phyloP scores from a whole-genome alignment of 192 early-diverging fungal species.

The Rhizoclosmatium globosum region DNA sequence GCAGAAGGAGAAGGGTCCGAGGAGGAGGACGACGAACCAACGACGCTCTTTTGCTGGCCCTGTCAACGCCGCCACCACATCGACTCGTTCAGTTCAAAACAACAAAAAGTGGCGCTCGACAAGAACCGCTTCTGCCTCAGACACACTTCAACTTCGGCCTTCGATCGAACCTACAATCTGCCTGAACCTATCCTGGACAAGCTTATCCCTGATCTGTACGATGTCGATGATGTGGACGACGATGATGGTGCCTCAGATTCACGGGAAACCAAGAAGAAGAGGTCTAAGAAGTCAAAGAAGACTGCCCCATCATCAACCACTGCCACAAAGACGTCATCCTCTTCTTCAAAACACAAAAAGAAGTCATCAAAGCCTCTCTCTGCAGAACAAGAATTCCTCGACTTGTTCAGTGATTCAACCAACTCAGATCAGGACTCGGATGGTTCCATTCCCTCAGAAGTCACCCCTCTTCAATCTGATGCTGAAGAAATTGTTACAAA shows the following conservation, averaged over 20 bases:
- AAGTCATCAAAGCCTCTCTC: too few relatives aligned
- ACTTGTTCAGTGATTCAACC: not conserved
- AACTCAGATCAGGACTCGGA: not conserved
- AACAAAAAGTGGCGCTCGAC: not conserved
- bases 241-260: not conserved
- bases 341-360: too few relatives aligned
- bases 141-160: not conserved
- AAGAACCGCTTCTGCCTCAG: not conserved
- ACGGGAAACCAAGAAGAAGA: too few relatives aligned
- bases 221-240: not conserved
- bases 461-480: not conserved
- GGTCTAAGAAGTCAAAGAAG: too few relatives aligned
- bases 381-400: not conserved
- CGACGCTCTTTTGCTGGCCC: not conserved
- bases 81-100: conserved; percentile 4
- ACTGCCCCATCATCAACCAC: too few relatives aligned
- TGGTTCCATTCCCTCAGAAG: not conserved
- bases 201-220: not conserved
- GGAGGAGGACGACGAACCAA: not conserved
- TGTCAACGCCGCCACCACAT: not conserved
- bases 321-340: too few relatives aligned
- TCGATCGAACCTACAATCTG: not conserved
- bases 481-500: too few relatives aligned
- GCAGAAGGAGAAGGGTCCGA: not conserved
- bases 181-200: not conserved